phyloP scores from a whole-genome alignment of 805 yeast species.

The Teunomyces gatunensis region DNA sequence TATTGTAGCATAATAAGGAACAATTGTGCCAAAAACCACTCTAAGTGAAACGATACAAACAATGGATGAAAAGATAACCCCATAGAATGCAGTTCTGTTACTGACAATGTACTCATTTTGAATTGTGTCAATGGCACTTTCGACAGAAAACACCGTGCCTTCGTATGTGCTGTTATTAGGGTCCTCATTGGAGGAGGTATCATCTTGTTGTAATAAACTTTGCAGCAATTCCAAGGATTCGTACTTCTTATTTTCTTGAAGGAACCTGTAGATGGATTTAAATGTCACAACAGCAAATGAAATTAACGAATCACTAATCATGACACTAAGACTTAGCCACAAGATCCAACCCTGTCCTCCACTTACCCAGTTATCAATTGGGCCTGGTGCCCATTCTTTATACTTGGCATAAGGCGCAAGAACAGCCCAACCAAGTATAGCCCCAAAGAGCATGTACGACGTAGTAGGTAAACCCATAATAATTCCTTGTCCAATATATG shows the following conservation, averaged over 20 bases:
- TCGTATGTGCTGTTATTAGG: constrained; percentile 13
- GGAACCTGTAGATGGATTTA: constrained; percentile 34
- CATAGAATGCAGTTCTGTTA: constrained; percentile 48
- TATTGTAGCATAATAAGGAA: constrained; percentile 69
- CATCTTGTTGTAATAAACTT: constrained; percentile 5
- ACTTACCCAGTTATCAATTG: constrained; percentile 85
- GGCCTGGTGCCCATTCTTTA: constrained; percentile 85
- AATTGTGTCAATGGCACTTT: constrained; percentile 30
- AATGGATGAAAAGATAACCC: constrained; percentile 63
- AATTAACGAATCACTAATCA: constrained; percentile 89
- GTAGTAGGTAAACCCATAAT: constrained; percentile 96
- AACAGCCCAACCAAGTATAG: constrained; percentile 87
- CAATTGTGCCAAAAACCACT: constrained; percentile 63
- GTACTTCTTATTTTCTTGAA: background rate
- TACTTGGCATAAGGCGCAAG: constrained; percentile 76
- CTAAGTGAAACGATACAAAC: constrained; percentile 66
- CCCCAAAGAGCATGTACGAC: constrained; percentile 85
- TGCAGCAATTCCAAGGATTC: constrained; percentile 2
- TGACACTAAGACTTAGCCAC: constrained; percentile 89
- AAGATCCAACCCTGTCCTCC: constrained; percentile 98
- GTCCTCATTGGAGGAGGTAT: constrained; percentile 8
- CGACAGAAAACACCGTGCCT: constrained; percentile 29
- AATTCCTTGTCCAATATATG: constrained; percentile 95
- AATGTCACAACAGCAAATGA: constrained; percentile 65
- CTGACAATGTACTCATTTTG: constrained; percentile 46